Percentiles rank a stretch among this genome's conserved stretches.
phyloP scores from a whole-genome alignment of 2,329 filamentous ascomycete species.

The Teratosphaeria gauchensis region DNA sequence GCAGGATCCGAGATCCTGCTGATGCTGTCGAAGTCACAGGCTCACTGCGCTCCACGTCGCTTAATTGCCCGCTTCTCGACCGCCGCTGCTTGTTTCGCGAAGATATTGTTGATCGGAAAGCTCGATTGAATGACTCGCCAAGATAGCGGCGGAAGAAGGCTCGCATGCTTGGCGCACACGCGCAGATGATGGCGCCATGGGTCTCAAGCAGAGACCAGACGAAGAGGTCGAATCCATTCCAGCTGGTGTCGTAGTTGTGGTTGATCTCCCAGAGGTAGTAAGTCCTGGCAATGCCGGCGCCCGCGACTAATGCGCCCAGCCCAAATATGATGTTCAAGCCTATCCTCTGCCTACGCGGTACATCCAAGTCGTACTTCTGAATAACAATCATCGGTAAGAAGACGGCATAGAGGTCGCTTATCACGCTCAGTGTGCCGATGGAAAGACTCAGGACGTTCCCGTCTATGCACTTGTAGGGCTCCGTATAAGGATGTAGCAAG shows the following conservation, averaged over 20 bases:
- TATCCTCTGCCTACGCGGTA: conserved; percentile 17
- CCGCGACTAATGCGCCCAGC: conserved; percentile 21
- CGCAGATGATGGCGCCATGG: conserved; percentile 23
- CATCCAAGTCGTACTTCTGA: conserved; percentile 30
- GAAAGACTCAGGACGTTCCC: conserved; percentile 19
- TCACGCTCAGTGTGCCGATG: conserved; percentile 11
- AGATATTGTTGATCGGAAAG: neutral
- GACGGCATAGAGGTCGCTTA: conserved; percentile 14
- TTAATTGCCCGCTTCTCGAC: neutral
- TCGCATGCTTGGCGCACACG: conserved; percentile 20
- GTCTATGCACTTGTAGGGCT: conserved; percentile 20
- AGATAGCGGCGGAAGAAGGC: conserved; percentile 22
- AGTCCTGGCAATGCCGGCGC: conserved; percentile 25
- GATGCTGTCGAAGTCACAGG: neutral
- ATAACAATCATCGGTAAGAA: conserved; percentile 30
- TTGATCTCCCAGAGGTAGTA: conserved; percentile 18
- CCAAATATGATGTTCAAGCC: conserved; percentile 13
- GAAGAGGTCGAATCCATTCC: conserved; percentile 19
- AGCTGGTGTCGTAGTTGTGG: conserved; percentile 13
- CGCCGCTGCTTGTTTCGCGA: neutral
- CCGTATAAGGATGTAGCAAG: conserved; percentile 6
- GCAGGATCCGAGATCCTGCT: neutral
- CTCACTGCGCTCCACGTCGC: neutral
- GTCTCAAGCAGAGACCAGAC: conserved; percentile 20
- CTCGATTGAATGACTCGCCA: conserved; percentile 1